Percentiles rank a stretch among this genome's conserved stretches.
phyloP scores from a whole-genome alignment of 805 yeast species.

The Suhomyces sp. region DNA sequence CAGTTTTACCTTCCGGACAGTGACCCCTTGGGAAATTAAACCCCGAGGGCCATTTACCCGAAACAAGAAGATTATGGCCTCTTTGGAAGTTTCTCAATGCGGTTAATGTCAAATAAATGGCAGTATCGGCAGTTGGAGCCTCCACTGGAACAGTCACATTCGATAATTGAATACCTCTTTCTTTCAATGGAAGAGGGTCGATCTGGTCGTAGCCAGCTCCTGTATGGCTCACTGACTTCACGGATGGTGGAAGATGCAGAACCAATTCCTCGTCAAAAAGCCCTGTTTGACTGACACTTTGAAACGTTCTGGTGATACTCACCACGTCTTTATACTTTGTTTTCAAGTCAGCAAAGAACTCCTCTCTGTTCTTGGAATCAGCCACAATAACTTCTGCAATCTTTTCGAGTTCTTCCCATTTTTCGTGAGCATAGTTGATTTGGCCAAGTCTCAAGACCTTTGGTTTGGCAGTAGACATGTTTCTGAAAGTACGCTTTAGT shows the following conservation, averaged over 20 bases:
- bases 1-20: slow-evolving; percentile 72
- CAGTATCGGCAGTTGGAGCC: slow-evolving; percentile 71
- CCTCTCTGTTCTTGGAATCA: slow-evolving; percentile 34
- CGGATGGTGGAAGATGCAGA: slow-evolving; percentile 50
- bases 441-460: slow-evolving; percentile 57
- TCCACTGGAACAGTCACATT: slow-evolving; percentile 68
- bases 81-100: slow-evolving; percentile 66
- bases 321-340: slow-evolving; percentile 44
- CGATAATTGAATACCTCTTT: slow-evolving; percentile 59
- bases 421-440: slow-evolving; percentile 57
- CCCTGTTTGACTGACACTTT: slow-evolving; percentile 54
- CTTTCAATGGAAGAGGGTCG: slow-evolving; percentile 53
- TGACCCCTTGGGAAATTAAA: slow-evolving; percentile 63
- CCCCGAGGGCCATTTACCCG: slow-evolving; percentile 60
- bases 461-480: too few relatives aligned
- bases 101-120: slow-evolving; percentile 59
- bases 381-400: slow-evolving; percentile 41
- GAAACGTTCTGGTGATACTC: slow-evolving; percentile 53
- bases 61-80: slow-evolving; percentile 51
- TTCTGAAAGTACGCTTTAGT: too few relatives aligned
- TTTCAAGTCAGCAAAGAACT: slow-evolving; percentile 44
- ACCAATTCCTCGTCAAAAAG: slow-evolving; percentile 63
- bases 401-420: slow-evolving; percentile 58
- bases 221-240: slow-evolving; percentile 55
- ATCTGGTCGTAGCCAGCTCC: slow-evolving; percentile 82